These are phyloP conservation scores for Citrullus mucosospermus DNA, from an alignment of 306 rosid species.

Conservation along the genomic window DNA sequence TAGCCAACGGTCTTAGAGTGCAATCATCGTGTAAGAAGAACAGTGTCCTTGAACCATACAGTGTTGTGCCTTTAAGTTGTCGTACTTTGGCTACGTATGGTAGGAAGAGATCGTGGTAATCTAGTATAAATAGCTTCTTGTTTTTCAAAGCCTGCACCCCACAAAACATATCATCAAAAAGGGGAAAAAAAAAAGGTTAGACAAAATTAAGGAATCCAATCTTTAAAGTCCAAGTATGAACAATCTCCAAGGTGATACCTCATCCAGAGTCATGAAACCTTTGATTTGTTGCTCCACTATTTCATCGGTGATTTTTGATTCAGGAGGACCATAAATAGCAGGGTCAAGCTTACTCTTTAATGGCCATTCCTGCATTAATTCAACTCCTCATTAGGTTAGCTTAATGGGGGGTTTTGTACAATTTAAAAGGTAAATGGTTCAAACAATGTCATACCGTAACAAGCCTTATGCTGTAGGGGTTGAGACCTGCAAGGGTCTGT, in stretches of 20 bases:
- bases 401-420: background rate
- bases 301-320: constrained; percentile 54
- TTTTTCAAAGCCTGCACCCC: constrained; percentile 41
- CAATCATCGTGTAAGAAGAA: constrained; percentile 38
- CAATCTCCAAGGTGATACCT: constrained; percentile 19
- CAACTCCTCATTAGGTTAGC: background rate
- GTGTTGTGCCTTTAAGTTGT: constrained; percentile 40
- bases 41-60: constrained; percentile 69
- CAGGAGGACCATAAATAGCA: constrained; percentile 45
- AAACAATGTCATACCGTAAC: constrained; percentile 39
- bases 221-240: too few species aligned
- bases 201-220: background rate
- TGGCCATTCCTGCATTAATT: constrained; percentile 68
- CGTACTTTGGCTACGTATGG: constrained; percentile 61
- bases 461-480: constrained; percentile 52
- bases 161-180: background rate
- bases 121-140: constrained; percentile 59
- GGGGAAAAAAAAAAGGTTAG: too few species aligned
- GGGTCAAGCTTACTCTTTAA: constrained; percentile 69
- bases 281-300: constrained; percentile 38
- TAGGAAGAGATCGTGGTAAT: constrained; percentile 60
- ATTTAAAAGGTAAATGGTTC: too few species aligned
- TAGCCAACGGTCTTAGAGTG: constrained; percentile 53
- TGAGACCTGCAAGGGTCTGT: constrained; percentile 85
- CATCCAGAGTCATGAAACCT: constrained; percentile 31